Evolutionary conservation across 2,329 filamentous ascomycete species (phyloP), one percentile per base, ranked within the genome.

Genomic region (Diaporthe caulivora): DNA sequence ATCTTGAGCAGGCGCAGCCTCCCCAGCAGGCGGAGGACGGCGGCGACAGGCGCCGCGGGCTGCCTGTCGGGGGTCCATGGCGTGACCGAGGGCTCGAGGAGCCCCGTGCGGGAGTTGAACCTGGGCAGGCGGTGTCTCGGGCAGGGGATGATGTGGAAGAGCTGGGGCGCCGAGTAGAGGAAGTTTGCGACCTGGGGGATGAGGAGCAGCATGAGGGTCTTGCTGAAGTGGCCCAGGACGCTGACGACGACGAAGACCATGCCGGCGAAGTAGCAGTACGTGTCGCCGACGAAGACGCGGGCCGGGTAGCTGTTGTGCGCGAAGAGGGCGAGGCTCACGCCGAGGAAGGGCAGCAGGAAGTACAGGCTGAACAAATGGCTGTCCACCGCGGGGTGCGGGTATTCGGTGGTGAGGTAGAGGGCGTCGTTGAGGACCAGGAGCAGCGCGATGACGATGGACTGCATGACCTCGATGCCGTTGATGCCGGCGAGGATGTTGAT

Each of bases 401-500:
- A 95, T 0, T 92, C 91, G 0, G 92, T 93, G 74, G 94, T 87
- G 65, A 98, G 90, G 84, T 98, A 99, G 76, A 98, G 88, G 69
- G 89, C 87, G 82, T 98, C 97, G 85, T 99, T 99, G 81, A 95
- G 85, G 74, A 93, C 90, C 77, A 99, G 90, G 67, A 98, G 89
- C 70, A 92, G 83, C 34, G 95, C 96, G 80, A 99, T 94, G 76
- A 98, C 94, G 76, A 99, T 87, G 74, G 95, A 98, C 84, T 99
- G 97, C 15, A 93, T 92, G 71, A 98, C 97, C 83, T 99, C 97
- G 81, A 99, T 97, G 71, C 97, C 97, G 83, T 99, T 99, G 83
- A 99, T 94, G n/a, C 97, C 97, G 0, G 97, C 97, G n/a, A 99
- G 87, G 85, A 99, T 99, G 87, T 99, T 99, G 89, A 99, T 99